phyloP scores from a whole-genome alignment of 768 basidiomycete species.

The Tricholoma bakamatsutake region DNA sequence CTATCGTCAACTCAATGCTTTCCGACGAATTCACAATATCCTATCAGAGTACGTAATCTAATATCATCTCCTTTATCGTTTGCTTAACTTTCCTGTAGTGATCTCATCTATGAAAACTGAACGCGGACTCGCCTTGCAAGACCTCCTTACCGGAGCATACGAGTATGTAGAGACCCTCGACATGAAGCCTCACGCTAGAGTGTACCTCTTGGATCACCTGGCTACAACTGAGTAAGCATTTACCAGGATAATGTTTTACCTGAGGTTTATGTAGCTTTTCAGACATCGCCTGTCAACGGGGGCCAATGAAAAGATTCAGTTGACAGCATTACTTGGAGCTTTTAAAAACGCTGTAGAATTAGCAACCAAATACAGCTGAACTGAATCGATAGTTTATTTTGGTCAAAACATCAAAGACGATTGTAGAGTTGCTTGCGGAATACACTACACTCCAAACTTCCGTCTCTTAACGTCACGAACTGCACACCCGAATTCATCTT shows the following conservation, averaged over 20 bases:
- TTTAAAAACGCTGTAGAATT: slow-evolving; percentile 92
- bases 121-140: slow-evolving; percentile 90
- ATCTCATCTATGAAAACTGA: slow-evolving; percentile 84
- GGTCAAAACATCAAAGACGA: not conserved
- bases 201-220: slow-evolving; percentile 88
- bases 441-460: slow-evolving; percentile 16
- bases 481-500: slow-evolving; percentile 39
- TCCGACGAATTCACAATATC: slow-evolving; percentile 92
- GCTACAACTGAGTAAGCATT: slow-evolving; percentile 88
- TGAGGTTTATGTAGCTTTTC: not conserved
- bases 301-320: slow-evolving; percentile 89
- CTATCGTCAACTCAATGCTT: slow-evolving; percentile 92
- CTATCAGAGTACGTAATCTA: slow-evolving; percentile 57
- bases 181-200: slow-evolving; percentile 76
- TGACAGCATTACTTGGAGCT: slow-evolving; percentile 85
- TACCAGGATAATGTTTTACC: not conserved
- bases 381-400: not conserved
- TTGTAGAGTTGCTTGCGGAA: not conserved
- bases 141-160: slow-evolving; percentile 86
- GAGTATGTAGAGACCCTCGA: slow-evolving; percentile 87
- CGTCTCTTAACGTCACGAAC: slow-evolving; percentile 34
- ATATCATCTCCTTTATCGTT: not conserved
- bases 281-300: slow-evolving; percentile 92
- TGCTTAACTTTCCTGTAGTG: slow-evolving; percentile 42
- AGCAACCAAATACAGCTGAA: slow-evolving; percentile 36